Conservation (phyloP, 1,284 basidiomycete species). For the Sporisorium exsertum region DNA sequence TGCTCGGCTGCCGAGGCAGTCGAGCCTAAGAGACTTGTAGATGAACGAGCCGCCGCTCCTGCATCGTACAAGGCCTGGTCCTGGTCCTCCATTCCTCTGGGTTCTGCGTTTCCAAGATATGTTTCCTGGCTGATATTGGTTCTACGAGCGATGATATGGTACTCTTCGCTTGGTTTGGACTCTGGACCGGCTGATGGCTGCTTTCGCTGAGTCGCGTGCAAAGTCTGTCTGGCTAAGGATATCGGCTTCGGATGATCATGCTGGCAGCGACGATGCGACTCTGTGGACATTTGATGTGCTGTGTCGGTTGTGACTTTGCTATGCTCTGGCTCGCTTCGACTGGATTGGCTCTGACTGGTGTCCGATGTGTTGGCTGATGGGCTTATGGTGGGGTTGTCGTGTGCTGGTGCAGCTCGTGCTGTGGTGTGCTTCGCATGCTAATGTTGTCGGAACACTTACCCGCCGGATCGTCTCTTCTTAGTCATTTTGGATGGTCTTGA, state of each 20-base stretch:
- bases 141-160: too few species aligned
- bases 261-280: not conserved
- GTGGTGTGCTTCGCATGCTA: not conserved
- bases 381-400: not conserved
- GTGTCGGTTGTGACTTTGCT: not conserved
- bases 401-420: slow-evolving; percentile 5
- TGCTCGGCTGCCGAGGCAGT: too few species aligned
- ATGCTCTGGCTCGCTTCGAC: not conserved
- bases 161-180: not conserved
- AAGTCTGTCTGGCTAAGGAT: too few species aligned
- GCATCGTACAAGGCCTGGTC: too few species aligned
- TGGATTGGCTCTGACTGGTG: not conserved
- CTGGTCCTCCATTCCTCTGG: not conserved
- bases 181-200: not conserved
- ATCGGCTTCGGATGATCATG: not conserved
- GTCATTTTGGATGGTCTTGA: slow-evolving; percentile 74
- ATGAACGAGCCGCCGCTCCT: too few species aligned
- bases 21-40: too few species aligned
- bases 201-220: too few species aligned
- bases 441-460: slow-evolving; percentile 51
- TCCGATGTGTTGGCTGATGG: not conserved
- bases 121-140: too few species aligned
- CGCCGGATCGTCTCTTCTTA: slow-evolving; percentile 95
- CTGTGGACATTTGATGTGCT: not conserved
- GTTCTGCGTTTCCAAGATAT: not conserved